These are phyloP conservation scores for Candida succiphila DNA, from an alignment of 805 yeast genomes.

Conservation along the genomic window DNA sequence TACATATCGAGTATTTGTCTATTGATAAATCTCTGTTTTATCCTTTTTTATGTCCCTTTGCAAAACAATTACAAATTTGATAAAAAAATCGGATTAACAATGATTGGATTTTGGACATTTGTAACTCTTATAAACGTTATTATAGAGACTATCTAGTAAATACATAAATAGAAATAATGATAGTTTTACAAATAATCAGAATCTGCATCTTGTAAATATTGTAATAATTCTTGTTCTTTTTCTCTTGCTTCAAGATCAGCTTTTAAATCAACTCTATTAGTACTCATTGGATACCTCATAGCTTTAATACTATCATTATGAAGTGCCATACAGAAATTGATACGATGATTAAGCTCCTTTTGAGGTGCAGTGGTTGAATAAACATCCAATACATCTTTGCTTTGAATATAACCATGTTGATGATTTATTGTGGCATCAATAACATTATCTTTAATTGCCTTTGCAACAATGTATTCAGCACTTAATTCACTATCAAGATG, in stretches of 20 bases:
- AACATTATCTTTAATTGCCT: conserved; percentile 95
- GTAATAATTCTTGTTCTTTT: conserved; percentile 34
- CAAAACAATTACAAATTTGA: conserved; percentile 30
- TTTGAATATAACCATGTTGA: conserved; percentile 83
- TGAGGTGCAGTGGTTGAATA: conserved; percentile 87
- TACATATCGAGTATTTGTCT: conserved; percentile 32
- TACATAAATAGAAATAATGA: background rate
- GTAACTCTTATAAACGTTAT: conserved; percentile 25
- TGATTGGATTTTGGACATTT: conserved; percentile 30
- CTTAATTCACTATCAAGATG: conserved; percentile 90
- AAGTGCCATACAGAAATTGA: conserved; percentile 78
- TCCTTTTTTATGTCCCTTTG: conserved; percentile 28
- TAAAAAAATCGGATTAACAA: conserved; percentile 25
- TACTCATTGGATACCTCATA: conserved; percentile 79
- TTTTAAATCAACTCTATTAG: conserved; percentile 38
- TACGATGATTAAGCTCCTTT: conserved; percentile 82
- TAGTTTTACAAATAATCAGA: conserved; percentile 1
- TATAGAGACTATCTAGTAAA: conserved; percentile 13
- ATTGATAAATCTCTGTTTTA: conserved; percentile 26
- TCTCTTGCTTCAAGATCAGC: conserved; percentile 46
- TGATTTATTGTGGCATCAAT: conserved; percentile 92
- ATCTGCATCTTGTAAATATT: conserved; percentile 41
- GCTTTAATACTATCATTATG: conserved; percentile 91
- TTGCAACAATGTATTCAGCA: conserved; percentile 94
- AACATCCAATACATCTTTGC: conserved; percentile 75